Evolutionary conservation across 208 protist genomes (phyloP).

Genomic region (Entamoeba moshkovskii): DNA sequence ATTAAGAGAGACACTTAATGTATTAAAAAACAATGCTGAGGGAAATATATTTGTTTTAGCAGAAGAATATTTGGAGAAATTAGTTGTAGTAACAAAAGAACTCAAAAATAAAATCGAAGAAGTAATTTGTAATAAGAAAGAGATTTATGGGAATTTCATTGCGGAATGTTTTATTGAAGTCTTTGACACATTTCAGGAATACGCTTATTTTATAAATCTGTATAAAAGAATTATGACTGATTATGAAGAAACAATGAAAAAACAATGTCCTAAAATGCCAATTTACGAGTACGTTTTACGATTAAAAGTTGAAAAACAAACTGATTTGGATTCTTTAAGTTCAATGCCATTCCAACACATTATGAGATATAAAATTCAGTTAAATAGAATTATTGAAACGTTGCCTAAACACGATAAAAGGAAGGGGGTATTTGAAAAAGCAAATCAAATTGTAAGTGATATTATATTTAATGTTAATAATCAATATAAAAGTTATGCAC

Average conservation of each 20-base stretch:
- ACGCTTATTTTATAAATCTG: neutral
- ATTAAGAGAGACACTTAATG: neutral
- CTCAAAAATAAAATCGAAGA: neutral
- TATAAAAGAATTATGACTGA: neutral
- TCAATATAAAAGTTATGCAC: neutral
- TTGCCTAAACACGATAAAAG: neutral
- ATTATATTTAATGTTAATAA: neutral
- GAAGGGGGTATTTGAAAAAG: neutral
- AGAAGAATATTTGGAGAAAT: neutral
- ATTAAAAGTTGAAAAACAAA: neutral
- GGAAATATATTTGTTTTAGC: neutral
- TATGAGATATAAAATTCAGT: neutral
- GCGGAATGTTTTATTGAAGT: neutral
- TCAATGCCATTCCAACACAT: neutral
- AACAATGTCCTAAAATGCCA: neutral
- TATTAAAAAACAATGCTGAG: neutral
- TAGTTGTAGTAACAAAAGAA: neutral
- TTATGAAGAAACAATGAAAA: neutral
- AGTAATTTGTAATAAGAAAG: neutral
- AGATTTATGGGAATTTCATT: neutral
- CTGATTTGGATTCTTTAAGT: neutral
- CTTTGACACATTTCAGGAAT: neutral
- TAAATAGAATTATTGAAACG: neutral
- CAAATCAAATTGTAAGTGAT: neutral
- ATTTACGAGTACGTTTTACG: neutral